Conservation (phyloP, 2,329 filamentous ascomycete genomes). For the Botrytis hyacinthi region DNA sequence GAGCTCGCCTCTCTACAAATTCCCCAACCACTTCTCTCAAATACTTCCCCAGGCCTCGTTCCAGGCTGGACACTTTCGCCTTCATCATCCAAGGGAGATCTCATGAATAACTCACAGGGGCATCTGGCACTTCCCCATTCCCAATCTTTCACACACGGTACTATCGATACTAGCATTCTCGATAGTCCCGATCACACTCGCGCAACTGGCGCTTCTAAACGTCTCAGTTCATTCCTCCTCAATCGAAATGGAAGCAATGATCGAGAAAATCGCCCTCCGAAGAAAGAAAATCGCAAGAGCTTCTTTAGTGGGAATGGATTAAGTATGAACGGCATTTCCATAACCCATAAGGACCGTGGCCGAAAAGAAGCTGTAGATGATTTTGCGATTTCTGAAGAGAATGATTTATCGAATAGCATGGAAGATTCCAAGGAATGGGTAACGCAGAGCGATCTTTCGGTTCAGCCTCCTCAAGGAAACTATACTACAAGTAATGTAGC, state of each 20-base stretch:
- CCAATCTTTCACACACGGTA: slow-evolving; percentile 31
- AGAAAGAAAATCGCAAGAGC: slow-evolving; percentile 18
- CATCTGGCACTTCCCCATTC: slow-evolving; percentile 22
- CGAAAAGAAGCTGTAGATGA: slow-evolving; percentile 8
- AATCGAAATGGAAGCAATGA: slow-evolving; percentile 3
- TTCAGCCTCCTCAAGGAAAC: neutral
- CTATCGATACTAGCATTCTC: slow-evolving; percentile 31
- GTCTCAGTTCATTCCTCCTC: slow-evolving; percentile 18
- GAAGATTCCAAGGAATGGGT: slow-evolving; percentile 28
- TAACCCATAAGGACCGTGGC: slow-evolving; percentile 14
- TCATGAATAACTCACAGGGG: slow-evolving; percentile 27
- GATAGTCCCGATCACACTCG: slow-evolving; percentile 25
- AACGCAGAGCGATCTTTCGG: slow-evolving; percentile 41
- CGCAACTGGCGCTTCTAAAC: slow-evolving; percentile 20
- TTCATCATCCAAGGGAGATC: slow-evolving; percentile 16
- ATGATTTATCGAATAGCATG: slow-evolving; percentile 15
- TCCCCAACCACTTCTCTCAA: slow-evolving; percentile 43
- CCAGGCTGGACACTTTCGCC: slow-evolving; percentile 39
- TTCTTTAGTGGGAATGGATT: slow-evolving; percentile 23
- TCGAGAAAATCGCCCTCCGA: neutral
- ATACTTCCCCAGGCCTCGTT: slow-evolving; percentile 41
- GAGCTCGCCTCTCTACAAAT: slow-evolving; percentile 64
- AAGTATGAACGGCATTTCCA: slow-evolving; percentile 20
- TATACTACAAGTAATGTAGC: slow-evolving; percentile 13
- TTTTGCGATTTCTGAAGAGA: neutral